Evolutionary conservation across 164 flowering plant genomes (phyloP).

Genomic region (Sextonia rubra): DNA sequence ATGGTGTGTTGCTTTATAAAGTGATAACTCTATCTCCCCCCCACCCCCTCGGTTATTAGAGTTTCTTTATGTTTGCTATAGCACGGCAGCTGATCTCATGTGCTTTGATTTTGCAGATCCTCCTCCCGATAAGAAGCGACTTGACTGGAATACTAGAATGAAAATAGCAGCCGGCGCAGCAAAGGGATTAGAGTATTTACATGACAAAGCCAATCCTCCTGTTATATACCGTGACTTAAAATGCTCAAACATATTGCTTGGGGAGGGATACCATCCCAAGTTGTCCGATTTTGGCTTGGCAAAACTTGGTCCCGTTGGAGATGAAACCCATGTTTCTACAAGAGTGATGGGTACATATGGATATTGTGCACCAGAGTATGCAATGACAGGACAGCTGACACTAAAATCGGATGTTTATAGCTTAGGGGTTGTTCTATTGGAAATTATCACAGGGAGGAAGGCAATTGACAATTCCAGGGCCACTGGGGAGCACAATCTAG

Average conservation of each 20-base stretch:
- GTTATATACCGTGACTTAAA: conserved; percentile 85
- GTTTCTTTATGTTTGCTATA: not conserved
- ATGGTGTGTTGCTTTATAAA: conserved; percentile 38
- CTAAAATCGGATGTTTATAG: conserved; percentile 83
- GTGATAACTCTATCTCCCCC: not conserved
- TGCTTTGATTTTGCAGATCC: conserved; percentile 34
- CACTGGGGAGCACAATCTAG: conserved; percentile 57
- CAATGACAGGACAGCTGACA: conserved; percentile 85
- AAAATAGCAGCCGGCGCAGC: conserved; percentile 86
- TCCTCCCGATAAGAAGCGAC: conserved; percentile 39
- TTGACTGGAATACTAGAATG: conserved; percentile 85
- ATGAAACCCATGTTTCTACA: conserved; percentile 79
- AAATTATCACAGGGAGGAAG: conserved; percentile 76
- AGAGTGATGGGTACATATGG: conserved; percentile 94
- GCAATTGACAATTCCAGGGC: conserved; percentile 59
- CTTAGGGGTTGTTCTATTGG: conserved; percentile 91
- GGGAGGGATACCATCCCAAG: conserved; percentile 70
- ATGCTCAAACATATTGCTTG: conserved; percentile 86
- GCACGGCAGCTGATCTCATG: not conserved
- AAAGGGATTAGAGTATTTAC: conserved; percentile 75
- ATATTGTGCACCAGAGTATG: conserved; percentile 91
- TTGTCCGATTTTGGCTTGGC: conserved; percentile 93
- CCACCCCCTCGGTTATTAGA: not conserved
- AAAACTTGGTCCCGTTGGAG: conserved; percentile 83
- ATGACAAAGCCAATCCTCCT: conserved; percentile 66